Conservation (phyloP, 306 rosid genomes). For the Medicago truncatula region DNA sequence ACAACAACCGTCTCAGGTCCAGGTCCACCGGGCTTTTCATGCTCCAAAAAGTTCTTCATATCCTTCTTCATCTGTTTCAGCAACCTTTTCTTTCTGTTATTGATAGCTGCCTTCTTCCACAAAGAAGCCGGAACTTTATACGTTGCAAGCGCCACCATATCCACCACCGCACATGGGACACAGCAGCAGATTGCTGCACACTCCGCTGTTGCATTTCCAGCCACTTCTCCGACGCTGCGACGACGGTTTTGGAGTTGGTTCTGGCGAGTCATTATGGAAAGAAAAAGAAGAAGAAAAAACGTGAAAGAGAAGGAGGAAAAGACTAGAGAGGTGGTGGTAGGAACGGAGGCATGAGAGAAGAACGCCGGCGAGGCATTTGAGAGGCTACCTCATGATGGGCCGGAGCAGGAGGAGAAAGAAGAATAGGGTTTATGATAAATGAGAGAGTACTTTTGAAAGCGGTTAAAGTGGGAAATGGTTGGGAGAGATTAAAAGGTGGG, state of each 20-base stretch:
- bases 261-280: conserved; percentile 39
- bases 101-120: conserved; percentile 56
- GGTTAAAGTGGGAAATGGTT: conserved; percentile 11
- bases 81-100: conserved; percentile 21
- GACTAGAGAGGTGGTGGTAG: background rate
- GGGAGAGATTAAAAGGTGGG: conserved; percentile 40
- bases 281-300: background rate
- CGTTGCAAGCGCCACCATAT: conserved; percentile 53
- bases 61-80: conserved; percentile 22
- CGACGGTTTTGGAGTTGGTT: background rate
- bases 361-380: conserved; percentile 34
- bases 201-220: conserved; percentile 75
- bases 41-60: background rate
- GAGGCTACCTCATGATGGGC: background rate
- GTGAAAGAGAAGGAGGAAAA: too few species aligned
- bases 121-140: conserved; percentile 71
- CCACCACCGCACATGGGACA: conserved; percentile 67
- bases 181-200: conserved; percentile 84
- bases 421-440: background rate
- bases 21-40: conserved; percentile 5
- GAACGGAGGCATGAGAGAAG: background rate
- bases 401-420: background rate
- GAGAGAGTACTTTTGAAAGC: background rate
- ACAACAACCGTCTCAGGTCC: background rate
- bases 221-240: conserved; percentile 55